These are phyloP conservation scores for Suillus discolor DNA, from an alignment of 768 basidiomycete genomes.

Conservation along the genomic window DNA sequence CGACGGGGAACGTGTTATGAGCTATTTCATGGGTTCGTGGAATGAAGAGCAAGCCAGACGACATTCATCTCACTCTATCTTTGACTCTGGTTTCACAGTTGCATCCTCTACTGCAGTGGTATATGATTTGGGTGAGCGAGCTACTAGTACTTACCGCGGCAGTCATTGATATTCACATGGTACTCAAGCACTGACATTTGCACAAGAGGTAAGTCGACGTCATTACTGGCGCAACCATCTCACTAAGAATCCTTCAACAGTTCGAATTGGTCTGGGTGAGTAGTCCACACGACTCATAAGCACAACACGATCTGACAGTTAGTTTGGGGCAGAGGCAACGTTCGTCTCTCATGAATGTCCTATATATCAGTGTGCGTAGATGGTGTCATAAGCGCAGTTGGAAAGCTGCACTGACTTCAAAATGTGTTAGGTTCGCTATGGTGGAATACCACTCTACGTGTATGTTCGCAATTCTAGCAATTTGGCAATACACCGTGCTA, in stretches of 20 bases:
- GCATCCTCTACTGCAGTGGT: neutral
- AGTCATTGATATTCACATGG: neutral
- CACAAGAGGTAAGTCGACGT: neutral
- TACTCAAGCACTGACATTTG: neutral
- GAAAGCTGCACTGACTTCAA: neutral
- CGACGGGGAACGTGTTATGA: too few relatives aligned
- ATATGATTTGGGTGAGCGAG: slow-evolving; percentile 1
- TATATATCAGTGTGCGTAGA: neutral
- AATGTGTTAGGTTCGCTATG: neutral
- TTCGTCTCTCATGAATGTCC: neutral
- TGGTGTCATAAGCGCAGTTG: neutral
- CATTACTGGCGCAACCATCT: neutral
- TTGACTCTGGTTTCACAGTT: neutral
- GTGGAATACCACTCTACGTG: neutral
- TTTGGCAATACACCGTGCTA: neutral
- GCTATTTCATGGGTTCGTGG: neutral
- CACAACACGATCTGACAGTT: neutral
- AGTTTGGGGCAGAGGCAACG: neutral
- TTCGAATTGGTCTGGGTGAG: neutral
- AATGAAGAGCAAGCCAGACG: neutral
- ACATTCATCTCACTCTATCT: neutral
- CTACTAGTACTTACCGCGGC: neutral
- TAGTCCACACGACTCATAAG: too few relatives aligned
- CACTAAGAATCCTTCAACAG: neutral
- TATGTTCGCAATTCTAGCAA: neutral